Evolutionary conservation across 768 basidiomycete genomes (phyloP).

Genomic region (Amanita fuliginea): DNA sequence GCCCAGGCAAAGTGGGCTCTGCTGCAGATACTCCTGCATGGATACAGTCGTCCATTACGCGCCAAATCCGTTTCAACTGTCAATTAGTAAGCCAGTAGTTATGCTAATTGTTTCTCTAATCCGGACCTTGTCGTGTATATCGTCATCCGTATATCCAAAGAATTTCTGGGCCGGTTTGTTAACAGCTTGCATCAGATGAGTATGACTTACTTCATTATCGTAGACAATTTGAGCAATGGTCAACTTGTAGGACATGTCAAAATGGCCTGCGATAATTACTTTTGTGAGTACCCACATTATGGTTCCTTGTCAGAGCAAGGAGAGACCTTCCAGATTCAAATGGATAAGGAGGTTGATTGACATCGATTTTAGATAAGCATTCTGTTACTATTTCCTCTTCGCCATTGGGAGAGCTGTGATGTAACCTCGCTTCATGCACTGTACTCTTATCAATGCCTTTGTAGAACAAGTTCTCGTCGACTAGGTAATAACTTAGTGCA

Average conservation of each 20-base stretch:
- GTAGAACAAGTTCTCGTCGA: conserved; percentile 92
- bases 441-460: conserved; percentile 76
- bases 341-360: conserved; percentile 65
- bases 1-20: conserved; percentile 79
- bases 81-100: neutral
- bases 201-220: conserved; percentile 61
- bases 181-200: neutral
- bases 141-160: conserved; percentile 66
- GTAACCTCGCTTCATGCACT: conserved; percentile 72
- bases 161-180: conserved; percentile 23
- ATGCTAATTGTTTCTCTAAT: neutral
- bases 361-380: conserved; percentile 11
- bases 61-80: conserved; percentile 69
- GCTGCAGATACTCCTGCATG: conserved; percentile 71
- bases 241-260: conserved; percentile 36
- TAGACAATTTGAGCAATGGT: conserved; percentile 92
- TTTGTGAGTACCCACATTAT: conserved; percentile 43
- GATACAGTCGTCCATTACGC: conserved; percentile 90
- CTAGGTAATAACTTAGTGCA: conserved; percentile 21
- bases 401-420: conserved; percentile 41
- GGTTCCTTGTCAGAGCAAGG: conserved; percentile 61
- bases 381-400: neutral
- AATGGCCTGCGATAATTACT: neutral
- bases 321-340: conserved; percentile 72
- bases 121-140: conserved; percentile 63